These are phyloP conservation scores for Keithomyces neogunnii DNA, from an alignment of 2,329 filamentous ascomycete species.

Conservation along the genomic window DNA sequence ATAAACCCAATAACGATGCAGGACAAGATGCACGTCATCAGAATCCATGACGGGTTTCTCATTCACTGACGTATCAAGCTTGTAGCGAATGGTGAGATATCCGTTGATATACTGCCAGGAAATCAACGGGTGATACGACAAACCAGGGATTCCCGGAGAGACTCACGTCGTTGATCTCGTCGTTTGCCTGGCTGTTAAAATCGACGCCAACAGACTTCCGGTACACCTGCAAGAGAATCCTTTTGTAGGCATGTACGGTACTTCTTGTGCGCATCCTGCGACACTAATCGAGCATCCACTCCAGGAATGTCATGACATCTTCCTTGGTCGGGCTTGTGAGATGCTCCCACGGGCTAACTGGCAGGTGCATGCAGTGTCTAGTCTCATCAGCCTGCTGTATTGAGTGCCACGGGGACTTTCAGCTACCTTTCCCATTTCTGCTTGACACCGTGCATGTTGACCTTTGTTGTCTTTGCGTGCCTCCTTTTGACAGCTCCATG, in stretches of 20 bases:
- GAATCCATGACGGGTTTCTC: background rate
- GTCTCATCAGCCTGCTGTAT: background rate
- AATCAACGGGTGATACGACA: too few relatives aligned
- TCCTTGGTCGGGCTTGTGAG: background rate
- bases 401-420: background rate
- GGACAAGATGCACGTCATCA: background rate
- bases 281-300: background rate
- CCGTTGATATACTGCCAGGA: too few relatives aligned
- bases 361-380: background rate
- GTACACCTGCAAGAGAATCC: background rate
- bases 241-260: background rate
- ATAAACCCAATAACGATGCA: background rate
- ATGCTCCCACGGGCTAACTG: background rate
- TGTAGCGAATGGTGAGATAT: background rate
- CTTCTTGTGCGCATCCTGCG: background rate
- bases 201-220: background rate
- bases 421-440: background rate
- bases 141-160: background rate
- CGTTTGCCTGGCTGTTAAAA: background rate
- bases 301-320: background rate
- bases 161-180: background rate
- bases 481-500: too few relatives aligned
- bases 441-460: background rate
- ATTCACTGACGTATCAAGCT: background rate
- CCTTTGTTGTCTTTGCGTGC: too few relatives aligned